Conservation (phyloP, 371 early-diverging fungal genomes). For the Mucor lusitanicus region DNA sequence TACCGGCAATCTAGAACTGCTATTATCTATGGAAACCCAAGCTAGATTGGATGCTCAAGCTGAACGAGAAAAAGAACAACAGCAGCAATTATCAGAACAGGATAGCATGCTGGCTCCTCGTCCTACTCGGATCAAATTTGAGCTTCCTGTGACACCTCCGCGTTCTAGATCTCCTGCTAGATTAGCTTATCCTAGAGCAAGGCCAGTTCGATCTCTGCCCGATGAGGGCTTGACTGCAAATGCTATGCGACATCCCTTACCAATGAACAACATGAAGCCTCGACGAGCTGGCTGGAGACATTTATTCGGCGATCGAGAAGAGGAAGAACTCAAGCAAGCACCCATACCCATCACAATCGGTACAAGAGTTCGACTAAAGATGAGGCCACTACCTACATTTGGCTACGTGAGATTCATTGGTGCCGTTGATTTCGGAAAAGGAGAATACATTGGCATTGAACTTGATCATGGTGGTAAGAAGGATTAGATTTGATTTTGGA, state of each 20-base stretch:
- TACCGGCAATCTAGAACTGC: conserved; percentile 14
- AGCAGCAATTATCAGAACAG: neutral
- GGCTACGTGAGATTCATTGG: conserved; percentile 34
- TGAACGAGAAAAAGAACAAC: conserved; percentile 14
- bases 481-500: neutral
- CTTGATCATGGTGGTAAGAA: conserved; percentile 35
- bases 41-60: conserved; percentile 24
- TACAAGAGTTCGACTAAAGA: conserved; percentile 22
- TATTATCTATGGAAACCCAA: conserved; percentile 28
- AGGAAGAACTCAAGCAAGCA: conserved; percentile 13
- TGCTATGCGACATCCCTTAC: conserved; percentile 6
- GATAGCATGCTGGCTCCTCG: conserved; percentile 13
- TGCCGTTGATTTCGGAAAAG: conserved; percentile 37
- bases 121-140: conserved; percentile 30
- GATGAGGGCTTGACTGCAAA: conserved; percentile 24
- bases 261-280: neutral
- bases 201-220: conserved; percentile 20
- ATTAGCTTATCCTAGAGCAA: conserved; percentile 22
- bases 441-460: conserved; percentile 36
- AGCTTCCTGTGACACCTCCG: conserved; percentile 28
- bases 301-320: conserved; percentile 22
- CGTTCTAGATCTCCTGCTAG: conserved; percentile 26
- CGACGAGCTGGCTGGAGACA: conserved; percentile 18
- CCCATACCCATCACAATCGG: conserved; percentile 20
- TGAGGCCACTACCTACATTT: conserved; percentile 32